Percentiles rank a stretch among this genome's conserved stretches.
Conservation (phyloP, 2,329 filamentous ascomycete genomes). For the Pseudopithomyces chartarum region DNA sequence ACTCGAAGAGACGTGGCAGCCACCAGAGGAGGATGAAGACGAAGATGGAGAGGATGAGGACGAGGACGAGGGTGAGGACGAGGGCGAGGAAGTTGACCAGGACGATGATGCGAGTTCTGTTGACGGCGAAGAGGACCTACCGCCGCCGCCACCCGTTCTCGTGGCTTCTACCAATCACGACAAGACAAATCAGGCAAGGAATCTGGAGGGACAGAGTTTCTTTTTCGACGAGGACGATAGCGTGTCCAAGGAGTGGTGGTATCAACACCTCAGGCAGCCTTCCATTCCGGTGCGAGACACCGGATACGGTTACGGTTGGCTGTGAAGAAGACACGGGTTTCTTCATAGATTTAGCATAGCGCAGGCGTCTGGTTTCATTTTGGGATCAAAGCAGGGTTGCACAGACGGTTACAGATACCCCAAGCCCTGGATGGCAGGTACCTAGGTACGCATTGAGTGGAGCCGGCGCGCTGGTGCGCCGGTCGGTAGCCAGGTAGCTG, state of each 20-base stretch:
- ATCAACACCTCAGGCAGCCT: constrained; percentile 42
- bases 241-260: constrained; percentile 49
- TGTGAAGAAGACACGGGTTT: constrained; percentile 26
- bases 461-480: neutral
- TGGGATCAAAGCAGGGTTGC: constrained; percentile 13
- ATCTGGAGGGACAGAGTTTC: constrained; percentile 48
- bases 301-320: constrained; percentile 45
- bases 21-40: constrained; percentile 54
- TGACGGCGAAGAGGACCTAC: constrained; percentile 45
- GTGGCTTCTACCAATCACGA: constrained; percentile 29
- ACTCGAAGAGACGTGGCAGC: constrained; percentile 80
- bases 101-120: constrained; percentile 49
- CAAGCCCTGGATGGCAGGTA: constrained; percentile 28
- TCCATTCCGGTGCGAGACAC: constrained; percentile 45
- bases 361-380: constrained; percentile 32
- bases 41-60: constrained; percentile 51
- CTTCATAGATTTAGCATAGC: constrained; percentile 34
- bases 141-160: constrained; percentile 29
- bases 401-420: constrained; percentile 31
- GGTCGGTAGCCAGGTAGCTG: neutral
- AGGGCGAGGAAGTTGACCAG: constrained; percentile 11
- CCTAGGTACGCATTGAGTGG: neutral
- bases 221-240: constrained; percentile 47
- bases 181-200: constrained; percentile 33
- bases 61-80: constrained; percentile 50